Evolutionary conservation across 2,329 filamentous ascomycete species (phyloP).

Genomic region (Aspergillus vadensis): DNA sequence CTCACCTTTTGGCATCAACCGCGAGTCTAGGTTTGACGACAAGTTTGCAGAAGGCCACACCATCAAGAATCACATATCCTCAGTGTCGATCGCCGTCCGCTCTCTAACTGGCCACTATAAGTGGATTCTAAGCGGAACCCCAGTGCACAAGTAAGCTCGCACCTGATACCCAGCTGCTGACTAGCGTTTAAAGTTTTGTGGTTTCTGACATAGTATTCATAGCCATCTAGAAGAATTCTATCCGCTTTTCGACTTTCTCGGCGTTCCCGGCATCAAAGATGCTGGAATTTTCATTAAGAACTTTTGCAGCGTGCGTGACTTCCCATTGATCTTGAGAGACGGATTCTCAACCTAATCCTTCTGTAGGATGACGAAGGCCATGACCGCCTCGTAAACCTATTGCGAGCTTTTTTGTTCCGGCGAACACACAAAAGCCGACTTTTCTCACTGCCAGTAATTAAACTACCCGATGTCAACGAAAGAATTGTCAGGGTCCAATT

Average conservation of each 20-base stretch:
- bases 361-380: constrained; percentile 13
- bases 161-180: not conserved
- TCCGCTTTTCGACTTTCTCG: constrained; percentile 42
- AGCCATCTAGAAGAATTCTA: constrained; percentile 42
- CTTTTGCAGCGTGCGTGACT: constrained; percentile 26
- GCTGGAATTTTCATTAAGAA: constrained; percentile 29
- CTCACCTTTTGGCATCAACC: not conserved
- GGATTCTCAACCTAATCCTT: not conserved
- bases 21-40: not conserved
- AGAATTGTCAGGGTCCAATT: constrained; percentile 50
- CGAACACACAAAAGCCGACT: constrained; percentile 58
- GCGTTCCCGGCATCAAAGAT: constrained; percentile 29
- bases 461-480: constrained; percentile 54
- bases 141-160: constrained; percentile 38
- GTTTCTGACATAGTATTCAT: not conserved
- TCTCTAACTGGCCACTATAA: constrained; percentile 38
- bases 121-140: constrained; percentile 45
- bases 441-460: constrained; percentile 57
- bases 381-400: constrained; percentile 30
- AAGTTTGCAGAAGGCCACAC: constrained; percentile 32
- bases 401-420: constrained; percentile 54
- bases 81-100: constrained; percentile 40
- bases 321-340: not conserved
- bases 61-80: constrained; percentile 40
- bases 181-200: not conserved